These are phyloP conservation scores for Tuber umbilicatum DNA, from an alignment of 495 filamentous ascomycete genomes.

Conservation along the genomic window DNA sequence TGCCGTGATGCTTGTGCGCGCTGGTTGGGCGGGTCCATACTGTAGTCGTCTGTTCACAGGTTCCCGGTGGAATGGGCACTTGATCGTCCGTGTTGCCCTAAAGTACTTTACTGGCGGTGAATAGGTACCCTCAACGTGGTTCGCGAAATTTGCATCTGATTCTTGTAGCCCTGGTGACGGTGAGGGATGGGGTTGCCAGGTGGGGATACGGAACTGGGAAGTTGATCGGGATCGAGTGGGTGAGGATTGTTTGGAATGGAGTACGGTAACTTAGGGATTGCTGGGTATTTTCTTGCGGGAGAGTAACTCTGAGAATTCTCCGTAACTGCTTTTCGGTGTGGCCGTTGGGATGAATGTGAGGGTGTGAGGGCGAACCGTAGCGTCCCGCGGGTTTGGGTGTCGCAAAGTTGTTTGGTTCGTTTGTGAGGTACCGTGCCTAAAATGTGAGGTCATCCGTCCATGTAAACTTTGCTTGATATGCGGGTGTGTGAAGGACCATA, in stretches of 20 bases:
- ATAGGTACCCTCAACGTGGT: not conserved
- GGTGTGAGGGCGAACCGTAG: not conserved
- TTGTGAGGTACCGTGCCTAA: not conserved
- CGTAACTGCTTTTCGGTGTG: not conserved
- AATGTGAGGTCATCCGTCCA: not conserved
- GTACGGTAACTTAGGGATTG: not conserved
- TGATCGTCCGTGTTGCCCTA: not conserved
- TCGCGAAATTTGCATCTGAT: not conserved
- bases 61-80: not conserved
- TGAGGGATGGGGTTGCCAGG: not conserved
- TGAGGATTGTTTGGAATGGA: not conserved
- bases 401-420: not conserved
- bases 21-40: not conserved
- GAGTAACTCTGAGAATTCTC: not conserved
- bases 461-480: not conserved
- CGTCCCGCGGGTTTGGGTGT: not conserved
- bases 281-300: not conserved
- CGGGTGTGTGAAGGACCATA: not conserved
- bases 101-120: not conserved
- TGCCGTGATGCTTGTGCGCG: not conserved
- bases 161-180: constrained; percentile 3
- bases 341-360: not conserved
- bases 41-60: not conserved
- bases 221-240: not conserved
- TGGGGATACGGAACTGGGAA: not conserved